Evolutionary conservation across 1,284 basidiomycete genomes (phyloP).

Genomic region (Trichosporon inkin): DNA sequence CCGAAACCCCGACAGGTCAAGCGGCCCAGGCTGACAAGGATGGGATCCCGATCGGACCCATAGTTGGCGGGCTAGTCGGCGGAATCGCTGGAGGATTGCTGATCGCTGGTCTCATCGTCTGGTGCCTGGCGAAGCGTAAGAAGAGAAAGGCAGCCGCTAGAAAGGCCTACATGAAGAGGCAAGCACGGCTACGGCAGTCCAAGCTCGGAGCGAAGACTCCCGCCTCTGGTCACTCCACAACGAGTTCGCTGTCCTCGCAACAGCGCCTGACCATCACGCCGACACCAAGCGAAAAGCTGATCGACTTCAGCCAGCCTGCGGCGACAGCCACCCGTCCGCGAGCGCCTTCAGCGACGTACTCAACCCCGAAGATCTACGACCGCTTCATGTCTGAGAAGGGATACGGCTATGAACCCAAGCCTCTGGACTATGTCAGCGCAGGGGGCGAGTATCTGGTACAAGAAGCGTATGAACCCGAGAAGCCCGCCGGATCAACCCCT

Average conservation of each 20-base stretch:
- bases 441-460: slow-evolving; percentile 15
- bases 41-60: slow-evolving; percentile 18
- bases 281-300: slow-evolving; percentile 2
- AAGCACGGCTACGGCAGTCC: background rate
- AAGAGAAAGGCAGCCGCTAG: slow-evolving; percentile 19
- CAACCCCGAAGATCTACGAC: slow-evolving; percentile 15
- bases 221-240: background rate
- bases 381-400: slow-evolving; percentile 22
- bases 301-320: slow-evolving; percentile 1
- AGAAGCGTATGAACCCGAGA: slow-evolving; percentile 16
- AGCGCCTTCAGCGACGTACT: slow-evolving; percentile 8
- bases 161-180: slow-evolving; percentile 11
- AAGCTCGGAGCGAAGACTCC: slow-evolving; percentile 1
- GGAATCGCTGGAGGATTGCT: slow-evolving; percentile 29
- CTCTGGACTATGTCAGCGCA: slow-evolving; percentile 6
- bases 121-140: slow-evolving; percentile 21
- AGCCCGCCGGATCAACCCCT: background rate
- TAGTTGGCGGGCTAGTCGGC: slow-evolving; percentile 34
- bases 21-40: background rate
- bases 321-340: background rate
- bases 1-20: background rate
- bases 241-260: background rate
- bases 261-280: slow-evolving; percentile 1
- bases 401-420: slow-evolving; percentile 27
- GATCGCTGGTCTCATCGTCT: slow-evolving; percentile 21